A percentile compares a stretch with the other conserved stretches of the same genome.
These are phyloP conservation scores for Penicillium odoratum DNA, from an alignment of 495 filamentous ascomycete species.

Conservation along the genomic window DNA sequence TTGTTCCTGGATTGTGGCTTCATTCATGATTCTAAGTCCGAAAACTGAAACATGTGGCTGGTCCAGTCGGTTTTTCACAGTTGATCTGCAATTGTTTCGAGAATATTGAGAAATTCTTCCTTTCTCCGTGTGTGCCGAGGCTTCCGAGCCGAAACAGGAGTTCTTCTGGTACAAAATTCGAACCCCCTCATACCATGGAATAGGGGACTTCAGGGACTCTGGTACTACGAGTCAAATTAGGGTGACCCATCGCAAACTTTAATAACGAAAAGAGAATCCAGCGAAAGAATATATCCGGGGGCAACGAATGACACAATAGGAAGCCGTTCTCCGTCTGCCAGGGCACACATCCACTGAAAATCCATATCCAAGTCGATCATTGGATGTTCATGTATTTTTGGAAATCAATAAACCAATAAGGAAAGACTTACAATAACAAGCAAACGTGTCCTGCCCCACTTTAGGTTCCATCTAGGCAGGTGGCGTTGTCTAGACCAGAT, in stretches of 20 bases:
- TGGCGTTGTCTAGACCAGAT: constrained; percentile 25
- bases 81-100: neutral
- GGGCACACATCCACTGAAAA: neutral
- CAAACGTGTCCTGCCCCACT: constrained; percentile 26
- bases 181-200: neutral
- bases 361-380: constrained; percentile 1
- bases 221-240: neutral
- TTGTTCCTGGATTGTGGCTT: neutral
- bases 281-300: constrained; percentile 6
- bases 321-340: constrained; percentile 1
- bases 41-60: neutral
- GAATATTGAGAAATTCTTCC: neutral
- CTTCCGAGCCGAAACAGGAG: constrained; percentile 6
- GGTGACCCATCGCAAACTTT: constrained; percentile 1
- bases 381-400: constrained; percentile 6
- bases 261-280: neutral
- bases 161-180: neutral
- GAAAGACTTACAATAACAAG: constrained; percentile 8
- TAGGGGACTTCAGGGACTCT: constrained; percentile 4
- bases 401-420: neutral
- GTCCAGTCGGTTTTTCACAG: neutral
- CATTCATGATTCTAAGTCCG: neutral
- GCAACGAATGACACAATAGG: neutral
- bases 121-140: constrained; percentile 1
- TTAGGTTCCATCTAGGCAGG: constrained; percentile 1